Conservation (phyloP, 1,284 basidiomycete species). For the Sporisorium reilianum region DNA sequence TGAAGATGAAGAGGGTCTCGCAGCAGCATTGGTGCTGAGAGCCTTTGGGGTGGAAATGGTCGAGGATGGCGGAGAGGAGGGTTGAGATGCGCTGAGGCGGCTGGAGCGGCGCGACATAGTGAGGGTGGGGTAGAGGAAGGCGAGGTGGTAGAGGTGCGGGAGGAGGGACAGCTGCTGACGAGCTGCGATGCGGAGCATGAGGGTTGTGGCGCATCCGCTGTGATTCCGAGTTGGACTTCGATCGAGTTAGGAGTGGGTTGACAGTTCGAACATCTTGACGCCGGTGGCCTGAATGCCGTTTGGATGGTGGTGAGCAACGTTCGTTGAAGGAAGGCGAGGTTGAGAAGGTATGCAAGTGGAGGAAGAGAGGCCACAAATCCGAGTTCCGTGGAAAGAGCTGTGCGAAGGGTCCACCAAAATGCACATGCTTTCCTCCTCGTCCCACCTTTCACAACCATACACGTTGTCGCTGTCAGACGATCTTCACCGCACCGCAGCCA, state of each 20-base stretch:
- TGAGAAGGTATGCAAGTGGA: conserved; percentile 10
- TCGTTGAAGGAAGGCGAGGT: neutral
- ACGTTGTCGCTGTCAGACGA: neutral
- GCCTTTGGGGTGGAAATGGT: neutral
- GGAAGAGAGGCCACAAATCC: conserved; percentile 7
- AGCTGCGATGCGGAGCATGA: neutral
- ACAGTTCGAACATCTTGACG: neutral
- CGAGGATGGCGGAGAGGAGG: neutral
- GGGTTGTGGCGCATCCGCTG: no score
- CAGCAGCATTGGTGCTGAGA: conserved; percentile 5
- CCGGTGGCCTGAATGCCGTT: no score
- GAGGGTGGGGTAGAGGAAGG: conserved; percentile 4
- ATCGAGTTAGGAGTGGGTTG: no score
- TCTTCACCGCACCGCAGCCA: neutral
- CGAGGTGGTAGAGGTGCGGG: neutral
- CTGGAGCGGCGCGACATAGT: conserved; percentile 22
- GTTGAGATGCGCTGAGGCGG: conserved; percentile 7
- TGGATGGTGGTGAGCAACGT: neutral
- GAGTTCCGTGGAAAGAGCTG: conserved; percentile 24
- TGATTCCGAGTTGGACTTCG: no score
- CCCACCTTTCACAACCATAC: neutral
- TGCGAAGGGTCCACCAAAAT: conserved; percentile 12
- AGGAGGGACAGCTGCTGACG: neutral
- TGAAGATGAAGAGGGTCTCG: neutral
- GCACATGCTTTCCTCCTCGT: conserved; percentile 1